Evolutionary conservation across 1,139 yeast genomes (phyloP).

Genomic region (Candida dubliniensis): DNA sequence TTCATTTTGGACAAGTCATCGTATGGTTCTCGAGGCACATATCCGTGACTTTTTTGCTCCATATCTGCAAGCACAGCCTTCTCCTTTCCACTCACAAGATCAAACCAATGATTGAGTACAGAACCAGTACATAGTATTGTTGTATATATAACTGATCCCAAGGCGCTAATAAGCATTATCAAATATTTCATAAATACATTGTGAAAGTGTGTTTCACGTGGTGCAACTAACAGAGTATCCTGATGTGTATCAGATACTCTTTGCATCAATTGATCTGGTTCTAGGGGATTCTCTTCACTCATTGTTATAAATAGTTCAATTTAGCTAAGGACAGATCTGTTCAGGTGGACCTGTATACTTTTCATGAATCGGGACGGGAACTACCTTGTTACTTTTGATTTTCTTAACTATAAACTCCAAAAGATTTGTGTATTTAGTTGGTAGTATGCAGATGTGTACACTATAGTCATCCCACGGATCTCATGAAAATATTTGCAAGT

Average conservation of each 20-base stretch:
- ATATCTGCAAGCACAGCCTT: conserved; percentile 7
- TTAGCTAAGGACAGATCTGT: too few relatives aligned
- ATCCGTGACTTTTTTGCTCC: conserved; percentile 20
- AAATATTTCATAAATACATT: conserved; percentile 19
- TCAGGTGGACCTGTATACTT: too few relatives aligned
- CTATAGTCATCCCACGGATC: too few relatives aligned
- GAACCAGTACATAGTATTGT: conserved; percentile 26
- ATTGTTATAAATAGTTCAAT: background rate
- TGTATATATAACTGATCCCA: conserved; percentile 33
- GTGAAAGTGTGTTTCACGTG: conserved; percentile 13
- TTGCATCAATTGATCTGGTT: background rate
- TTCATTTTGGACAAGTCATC: conserved; percentile 32
- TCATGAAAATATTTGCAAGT: too few relatives aligned
- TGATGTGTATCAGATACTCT: background rate
- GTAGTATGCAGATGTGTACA: too few relatives aligned
- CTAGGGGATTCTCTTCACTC: conserved; percentile 6
- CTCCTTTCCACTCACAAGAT: conserved; percentile 26
- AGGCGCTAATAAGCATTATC: conserved; percentile 26
- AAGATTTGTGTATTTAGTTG: too few relatives aligned
- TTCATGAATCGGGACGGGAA: too few relatives aligned
- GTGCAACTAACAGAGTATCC: background rate
- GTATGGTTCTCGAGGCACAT: conserved; percentile 30
- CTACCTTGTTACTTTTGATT: too few relatives aligned
- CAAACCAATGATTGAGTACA: conserved; percentile 26
- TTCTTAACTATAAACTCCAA: too few relatives aligned